Percentiles rank a stretch among this genome's conserved stretches.
Evolutionary conservation across 768 basidiomycete genomes (phyloP).

Genomic region (Porphyrellus cyaneotinctus): DNA sequence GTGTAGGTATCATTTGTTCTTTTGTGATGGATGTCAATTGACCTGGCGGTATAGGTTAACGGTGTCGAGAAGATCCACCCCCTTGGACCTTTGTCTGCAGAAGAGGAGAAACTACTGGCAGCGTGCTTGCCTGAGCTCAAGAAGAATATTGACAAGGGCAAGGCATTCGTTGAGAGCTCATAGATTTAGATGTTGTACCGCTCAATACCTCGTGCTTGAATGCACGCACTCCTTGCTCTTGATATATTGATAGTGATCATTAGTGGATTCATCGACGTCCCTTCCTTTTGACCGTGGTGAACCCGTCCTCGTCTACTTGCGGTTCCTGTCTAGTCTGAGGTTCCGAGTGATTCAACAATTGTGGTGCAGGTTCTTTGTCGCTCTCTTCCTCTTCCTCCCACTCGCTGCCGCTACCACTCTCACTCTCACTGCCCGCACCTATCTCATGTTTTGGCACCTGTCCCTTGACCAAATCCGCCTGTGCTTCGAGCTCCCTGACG

Average conservation of each 20-base stretch:
- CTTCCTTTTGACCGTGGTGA: conserved; percentile 70
- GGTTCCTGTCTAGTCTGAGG: conserved; percentile 45
- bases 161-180: conserved; percentile 56
- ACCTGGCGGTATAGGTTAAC: conserved; percentile 44
- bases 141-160: conserved; percentile 98
- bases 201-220: conserved; percentile 21
- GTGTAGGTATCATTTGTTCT: conserved; percentile 51
- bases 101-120: conserved; percentile 83
- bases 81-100: conserved; percentile 70
- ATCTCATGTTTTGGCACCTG: conserved; percentile 51
- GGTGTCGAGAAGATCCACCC: conserved; percentile 94
- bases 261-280: conserved; percentile 43
- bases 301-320: conserved; percentile 89
- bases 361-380: conserved; percentile 53
- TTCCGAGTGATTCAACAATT: conserved; percentile 44
- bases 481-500: conserved; percentile 59
- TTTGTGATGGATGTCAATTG: conserved; percentile 1
- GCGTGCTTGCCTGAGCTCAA: conserved; percentile 89
- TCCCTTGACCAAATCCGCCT: conserved; percentile 54
- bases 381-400: conserved; percentile 31
- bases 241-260: neutral
- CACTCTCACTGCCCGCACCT: conserved; percentile 32
- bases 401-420: conserved; percentile 41
- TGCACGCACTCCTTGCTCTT: neutral
- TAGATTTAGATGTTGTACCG: conserved; percentile 22